Evolutionary conservation across 768 basidiomycete species (phyloP).

Genomic region (Agaricus bisporus): DNA sequence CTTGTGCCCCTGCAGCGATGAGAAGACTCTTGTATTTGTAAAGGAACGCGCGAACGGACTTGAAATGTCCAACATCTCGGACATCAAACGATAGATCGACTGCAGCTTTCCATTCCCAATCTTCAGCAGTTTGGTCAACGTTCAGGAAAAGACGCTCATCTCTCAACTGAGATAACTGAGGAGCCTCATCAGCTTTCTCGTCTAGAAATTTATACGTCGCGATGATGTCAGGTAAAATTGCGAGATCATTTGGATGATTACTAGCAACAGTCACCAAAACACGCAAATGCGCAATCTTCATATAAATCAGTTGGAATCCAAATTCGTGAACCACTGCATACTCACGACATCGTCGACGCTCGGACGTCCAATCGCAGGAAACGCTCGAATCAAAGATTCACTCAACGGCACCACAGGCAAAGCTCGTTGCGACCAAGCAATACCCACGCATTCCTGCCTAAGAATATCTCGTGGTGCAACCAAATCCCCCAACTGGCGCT

Average conservation of each 20-base stretch:
- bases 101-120: slow-evolving; percentile 8
- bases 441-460: slow-evolving; percentile 10
- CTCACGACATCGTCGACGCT: slow-evolving; percentile 17
- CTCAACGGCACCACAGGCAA: slow-evolving; percentile 12
- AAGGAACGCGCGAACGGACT: slow-evolving; percentile 8
- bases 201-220: slow-evolving; percentile 3
- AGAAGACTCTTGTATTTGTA: not conserved
- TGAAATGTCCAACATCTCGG: slow-evolving; percentile 8
- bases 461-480: slow-evolving; percentile 15
- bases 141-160: slow-evolving; percentile 10
- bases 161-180: not conserved
- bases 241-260: not conserved
- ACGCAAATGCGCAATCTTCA: slow-evolving; percentile 2
- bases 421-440: slow-evolving; percentile 21
- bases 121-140: slow-evolving; percentile 4
- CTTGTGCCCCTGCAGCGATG: slow-evolving; percentile 9
- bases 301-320: not conserved
- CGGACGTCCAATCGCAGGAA: slow-evolving; percentile 16
- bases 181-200: not conserved
- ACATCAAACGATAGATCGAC: slow-evolving; percentile 7
- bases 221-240: slow-evolving; percentile 1
- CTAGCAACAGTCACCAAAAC: slow-evolving; percentile 1
- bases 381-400: slow-evolving; percentile 12
- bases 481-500: slow-evolving; percentile 4
- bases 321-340: not conserved